A percentile compares a stretch with the other conserved stretches of the same genome.
Evolutionary conservation across 1,284 basidiomycete genomes (phyloP).

Genomic region (Tylopilus sp.): DNA sequence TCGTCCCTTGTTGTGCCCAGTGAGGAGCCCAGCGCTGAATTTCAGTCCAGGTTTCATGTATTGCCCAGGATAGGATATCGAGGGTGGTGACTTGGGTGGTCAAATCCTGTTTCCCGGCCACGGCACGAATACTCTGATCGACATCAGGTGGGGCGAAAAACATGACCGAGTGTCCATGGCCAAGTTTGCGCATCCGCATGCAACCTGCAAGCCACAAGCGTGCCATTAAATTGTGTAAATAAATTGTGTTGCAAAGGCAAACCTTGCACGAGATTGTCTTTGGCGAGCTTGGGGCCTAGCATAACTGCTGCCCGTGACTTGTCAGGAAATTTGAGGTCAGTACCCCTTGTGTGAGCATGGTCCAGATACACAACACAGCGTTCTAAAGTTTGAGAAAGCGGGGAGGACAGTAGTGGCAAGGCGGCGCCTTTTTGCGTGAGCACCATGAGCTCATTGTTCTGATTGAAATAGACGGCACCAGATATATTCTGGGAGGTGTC

Average conservation of each 20-base stretch:
- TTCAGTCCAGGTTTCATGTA: slow-evolving; percentile 50
- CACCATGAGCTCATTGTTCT: slow-evolving; percentile 53
- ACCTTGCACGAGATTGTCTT: slow-evolving; percentile 65
- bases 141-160: slow-evolving; percentile 61
- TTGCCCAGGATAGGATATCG: slow-evolving; percentile 56
- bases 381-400: slow-evolving; percentile 51
- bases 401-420: slow-evolving; percentile 53
- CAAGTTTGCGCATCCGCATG: slow-evolving; percentile 61
- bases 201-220: slow-evolving; percentile 37
- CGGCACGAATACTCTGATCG: slow-evolving; percentile 49
- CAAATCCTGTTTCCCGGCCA: slow-evolving; percentile 15
- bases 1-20: slow-evolving; percentile 59
- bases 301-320: slow-evolving; percentile 59
- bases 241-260: slow-evolving; percentile 11
- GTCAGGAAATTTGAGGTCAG: slow-evolving; percentile 60
- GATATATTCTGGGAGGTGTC: slow-evolving; percentile 37
- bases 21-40: slow-evolving; percentile 51
- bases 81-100: slow-evolving; percentile 14
- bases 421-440: slow-evolving; percentile 48
- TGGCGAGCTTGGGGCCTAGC: slow-evolving; percentile 60
- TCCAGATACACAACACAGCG: slow-evolving; percentile 63
- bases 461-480: slow-evolving; percentile 59
- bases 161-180: slow-evolving; percentile 57
- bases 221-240: no score
- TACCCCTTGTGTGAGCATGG: slow-evolving; percentile 66